Conservation (phyloP, 306 rosid species). For the Prunus kanzakura region DNA sequence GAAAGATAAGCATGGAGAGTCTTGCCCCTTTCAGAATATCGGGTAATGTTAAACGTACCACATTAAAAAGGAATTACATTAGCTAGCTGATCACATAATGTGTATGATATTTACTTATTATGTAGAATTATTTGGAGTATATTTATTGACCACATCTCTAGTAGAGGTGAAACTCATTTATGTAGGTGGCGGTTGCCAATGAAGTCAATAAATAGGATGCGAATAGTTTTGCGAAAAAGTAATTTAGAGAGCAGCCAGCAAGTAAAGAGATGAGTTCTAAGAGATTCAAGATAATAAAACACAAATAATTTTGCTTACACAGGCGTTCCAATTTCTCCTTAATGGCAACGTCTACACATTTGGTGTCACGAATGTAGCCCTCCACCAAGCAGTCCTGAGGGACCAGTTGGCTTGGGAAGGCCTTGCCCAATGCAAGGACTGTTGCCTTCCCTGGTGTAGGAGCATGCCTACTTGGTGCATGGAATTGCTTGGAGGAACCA, state of each 20-base stretch:
- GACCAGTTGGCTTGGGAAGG: slow-evolving; percentile 81
- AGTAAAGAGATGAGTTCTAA: too few relatives aligned
- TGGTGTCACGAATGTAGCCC: slow-evolving; percentile 87
- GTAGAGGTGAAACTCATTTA: background rate
- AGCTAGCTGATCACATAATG: background rate
- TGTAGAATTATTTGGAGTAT: background rate
- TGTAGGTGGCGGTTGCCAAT: background rate
- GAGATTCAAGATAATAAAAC: background rate
- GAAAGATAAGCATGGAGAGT: background rate
- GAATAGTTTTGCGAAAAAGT: background rate
- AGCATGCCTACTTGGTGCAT: slow-evolving; percentile 30
- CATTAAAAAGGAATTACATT: too few relatives aligned
- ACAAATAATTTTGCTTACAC: slow-evolving; percentile 51
- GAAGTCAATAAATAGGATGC: background rate
- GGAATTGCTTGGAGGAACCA: slow-evolving; percentile 15
- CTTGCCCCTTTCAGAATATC: background rate
- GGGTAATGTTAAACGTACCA: too few relatives aligned
- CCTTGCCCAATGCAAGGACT: slow-evolving; percentile 83
- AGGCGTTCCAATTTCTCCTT: slow-evolving; percentile 87
- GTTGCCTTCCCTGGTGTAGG: slow-evolving; percentile 78
- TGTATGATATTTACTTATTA: background rate
- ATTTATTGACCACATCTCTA: background rate
- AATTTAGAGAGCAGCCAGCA: background rate
- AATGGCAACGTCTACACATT: slow-evolving; percentile 61
- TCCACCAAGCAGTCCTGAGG: slow-evolving; percentile 96